These are phyloP conservation scores for Pseudodiploospora longispora DNA, from an alignment of 2,329 filamentous ascomycete species.

Conservation along the genomic window DNA sequence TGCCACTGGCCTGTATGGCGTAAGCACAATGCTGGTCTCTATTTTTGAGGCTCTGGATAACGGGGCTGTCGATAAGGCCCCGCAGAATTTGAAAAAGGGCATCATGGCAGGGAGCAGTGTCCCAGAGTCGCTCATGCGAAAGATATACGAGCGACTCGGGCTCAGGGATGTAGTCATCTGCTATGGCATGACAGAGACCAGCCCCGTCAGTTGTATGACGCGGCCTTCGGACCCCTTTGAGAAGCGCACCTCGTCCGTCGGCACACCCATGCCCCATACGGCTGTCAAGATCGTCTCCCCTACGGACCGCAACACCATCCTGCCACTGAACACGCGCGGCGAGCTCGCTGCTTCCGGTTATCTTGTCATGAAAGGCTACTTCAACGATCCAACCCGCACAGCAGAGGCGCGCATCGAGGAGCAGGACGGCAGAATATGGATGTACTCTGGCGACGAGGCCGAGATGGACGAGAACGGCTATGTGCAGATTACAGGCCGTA, in stretches of 20 bases:
- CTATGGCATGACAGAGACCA: slow-evolving; percentile 94
- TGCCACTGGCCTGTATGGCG: slow-evolving; percentile 69
- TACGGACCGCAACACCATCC: slow-evolving; percentile 44
- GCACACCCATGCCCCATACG: slow-evolving; percentile 77
- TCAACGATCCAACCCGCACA: slow-evolving; percentile 63
- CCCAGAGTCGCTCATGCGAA: slow-evolving; percentile 71
- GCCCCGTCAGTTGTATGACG: slow-evolving; percentile 74
- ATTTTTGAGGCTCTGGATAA: slow-evolving; percentile 67
- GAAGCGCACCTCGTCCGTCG: slow-evolving; percentile 69
- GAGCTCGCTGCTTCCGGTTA: slow-evolving; percentile 83
- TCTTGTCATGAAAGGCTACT: slow-evolving; percentile 86
- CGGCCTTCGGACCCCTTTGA: slow-evolving; percentile 64
- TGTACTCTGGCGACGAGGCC: slow-evolving; percentile 90
- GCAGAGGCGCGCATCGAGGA: slow-evolving; percentile 51
- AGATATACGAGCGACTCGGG: slow-evolving; percentile 65
- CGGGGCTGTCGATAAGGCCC: slow-evolving; percentile 18
- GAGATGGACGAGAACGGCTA: slow-evolving; percentile 76
- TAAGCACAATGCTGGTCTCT: slow-evolving; percentile 90
- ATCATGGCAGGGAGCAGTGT: slow-evolving; percentile 86
- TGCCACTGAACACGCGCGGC: slow-evolving; percentile 61
- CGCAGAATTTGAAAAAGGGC: slow-evolving; percentile 61
- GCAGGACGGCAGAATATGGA: slow-evolving; percentile 54
- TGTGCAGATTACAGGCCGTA: slow-evolving; percentile 78
- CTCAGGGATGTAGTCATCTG: slow-evolving; percentile 81
- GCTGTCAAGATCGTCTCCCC: slow-evolving; percentile 67